Conservation (phyloP, 2,329 filamentous ascomycete genomes). For the Stachybotrys chartarum region DNA sequence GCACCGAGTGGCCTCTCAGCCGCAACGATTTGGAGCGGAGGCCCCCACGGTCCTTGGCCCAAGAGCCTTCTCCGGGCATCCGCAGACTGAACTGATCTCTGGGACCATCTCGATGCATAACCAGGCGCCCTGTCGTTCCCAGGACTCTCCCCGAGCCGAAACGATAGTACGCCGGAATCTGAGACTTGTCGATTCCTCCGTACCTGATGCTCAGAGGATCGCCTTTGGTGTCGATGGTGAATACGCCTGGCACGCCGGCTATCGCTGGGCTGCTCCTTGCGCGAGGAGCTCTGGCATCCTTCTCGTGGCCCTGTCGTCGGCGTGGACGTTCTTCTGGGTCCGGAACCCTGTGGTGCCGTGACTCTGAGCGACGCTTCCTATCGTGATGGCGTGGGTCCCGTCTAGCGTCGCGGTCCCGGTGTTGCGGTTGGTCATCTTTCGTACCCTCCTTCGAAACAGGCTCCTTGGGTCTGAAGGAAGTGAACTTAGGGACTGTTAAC, state of each 20-base stretch:
- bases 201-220: conserved; percentile 71
- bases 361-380: conserved; percentile 1
- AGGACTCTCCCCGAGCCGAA: conserved; percentile 63
- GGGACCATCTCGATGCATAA: conserved; percentile 59
- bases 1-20: conserved; percentile 30
- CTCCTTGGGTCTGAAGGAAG: conserved; percentile 55
- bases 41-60: conserved; percentile 36
- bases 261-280: background rate
- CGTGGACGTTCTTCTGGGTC: conserved; percentile 1
- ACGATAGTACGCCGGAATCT: conserved; percentile 64
- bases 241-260: conserved; percentile 27
- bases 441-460: conserved; percentile 24
- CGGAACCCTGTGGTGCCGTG: background rate
- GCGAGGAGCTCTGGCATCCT: conserved; percentile 1
- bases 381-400: conserved; percentile 8
- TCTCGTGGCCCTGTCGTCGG: conserved; percentile 3
- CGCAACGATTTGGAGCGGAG: conserved; percentile 35
- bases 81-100: conserved; percentile 47
- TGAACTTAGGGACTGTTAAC: conserved; percentile 57
- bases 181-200: conserved; percentile 64
- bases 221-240: conserved; percentile 64
- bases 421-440: conserved; percentile 9
- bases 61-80: conserved; percentile 30
- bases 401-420: conserved; percentile 10
- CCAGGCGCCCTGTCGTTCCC: conserved; percentile 52